These are phyloP conservation scores for Globisporangium sylvaticum DNA, from an alignment of 352 stramenopile species.

Conservation along the genomic window DNA sequence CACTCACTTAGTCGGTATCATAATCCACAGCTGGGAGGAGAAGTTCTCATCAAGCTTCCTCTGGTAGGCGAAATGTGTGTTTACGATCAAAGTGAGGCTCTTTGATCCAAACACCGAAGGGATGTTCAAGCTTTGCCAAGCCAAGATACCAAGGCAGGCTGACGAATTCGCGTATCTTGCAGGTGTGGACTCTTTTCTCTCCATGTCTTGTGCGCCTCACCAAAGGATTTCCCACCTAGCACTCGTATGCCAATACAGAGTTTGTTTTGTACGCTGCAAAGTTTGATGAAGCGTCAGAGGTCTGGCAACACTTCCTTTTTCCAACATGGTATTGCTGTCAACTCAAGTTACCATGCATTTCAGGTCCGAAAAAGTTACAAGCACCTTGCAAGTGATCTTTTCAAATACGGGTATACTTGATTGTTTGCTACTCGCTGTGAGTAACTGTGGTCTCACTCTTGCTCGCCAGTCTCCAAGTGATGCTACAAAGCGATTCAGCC, in stretches of 20 bases:
- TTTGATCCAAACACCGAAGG: conserved; percentile 51
- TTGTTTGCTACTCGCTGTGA: background rate
- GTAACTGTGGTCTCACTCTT: background rate
- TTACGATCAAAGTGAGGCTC: conserved; percentile 57
- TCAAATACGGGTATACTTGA: conserved; percentile 46
- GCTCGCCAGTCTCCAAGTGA: conserved; percentile 44
- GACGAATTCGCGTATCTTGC: conserved; percentile 49
- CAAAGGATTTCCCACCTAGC: background rate
- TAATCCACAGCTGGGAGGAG: background rate
- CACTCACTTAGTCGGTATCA: background rate
- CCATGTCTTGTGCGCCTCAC: background rate
- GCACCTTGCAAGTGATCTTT: conserved; percentile 48
- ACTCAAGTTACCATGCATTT: conserved; percentile 4
- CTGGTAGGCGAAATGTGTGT: conserved; percentile 36
- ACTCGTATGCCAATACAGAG: conserved; percentile 25
- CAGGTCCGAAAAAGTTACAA: conserved; percentile 56
- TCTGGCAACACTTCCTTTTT: conserved; percentile 15
- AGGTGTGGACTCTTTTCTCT: conserved; percentile 23
- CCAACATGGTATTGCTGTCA: background rate
- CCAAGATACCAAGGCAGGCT: conserved; percentile 23
- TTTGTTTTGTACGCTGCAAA: conserved; percentile 53
- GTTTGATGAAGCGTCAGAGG: conserved; percentile 47
- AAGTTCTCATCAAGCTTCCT: background rate
- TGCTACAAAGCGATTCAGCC: conserved; percentile 39
- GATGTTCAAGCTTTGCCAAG: conserved; percentile 51